A percentile compares a stretch with the other conserved stretches of the same genome.
Conservation (phyloP, 148 eudicot species). For the Rhododendron molle region DNA sequence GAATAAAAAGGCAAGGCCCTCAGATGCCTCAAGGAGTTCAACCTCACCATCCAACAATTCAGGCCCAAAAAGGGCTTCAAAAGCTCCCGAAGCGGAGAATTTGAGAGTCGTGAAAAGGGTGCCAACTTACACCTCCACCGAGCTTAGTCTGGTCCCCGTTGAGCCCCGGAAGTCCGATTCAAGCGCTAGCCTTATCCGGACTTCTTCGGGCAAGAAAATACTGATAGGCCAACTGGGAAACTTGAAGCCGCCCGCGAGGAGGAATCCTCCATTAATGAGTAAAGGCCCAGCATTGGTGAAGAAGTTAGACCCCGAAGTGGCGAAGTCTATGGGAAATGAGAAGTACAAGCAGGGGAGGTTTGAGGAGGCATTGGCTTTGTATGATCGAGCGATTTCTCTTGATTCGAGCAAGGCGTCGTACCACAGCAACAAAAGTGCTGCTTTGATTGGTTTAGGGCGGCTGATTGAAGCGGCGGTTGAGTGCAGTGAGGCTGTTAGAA, state of each 20-base stretch:
- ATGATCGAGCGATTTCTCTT: slow-evolving; percentile 48
- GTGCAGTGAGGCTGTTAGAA: slow-evolving; percentile 56
- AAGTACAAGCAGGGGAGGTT: slow-evolving; percentile 60
- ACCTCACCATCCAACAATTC: slow-evolving; percentile 28
- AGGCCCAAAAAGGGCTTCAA: slow-evolving; percentile 6
- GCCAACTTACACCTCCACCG: slow-evolving; percentile 24
- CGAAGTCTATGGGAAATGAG: slow-evolving; percentile 64
- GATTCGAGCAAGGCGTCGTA: slow-evolving; percentile 56
- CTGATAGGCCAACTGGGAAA: slow-evolving; percentile 41
- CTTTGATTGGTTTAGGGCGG: slow-evolving; percentile 59
- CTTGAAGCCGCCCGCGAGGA: slow-evolving; percentile 26
- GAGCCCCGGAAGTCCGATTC: slow-evolving; percentile 15
- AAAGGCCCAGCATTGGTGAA: slow-evolving; percentile 13
- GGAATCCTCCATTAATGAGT: neutral
- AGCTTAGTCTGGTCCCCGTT: slow-evolving; percentile 23
- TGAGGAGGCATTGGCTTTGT: slow-evolving; percentile 60
- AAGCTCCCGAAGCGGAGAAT: slow-evolving; percentile 16
- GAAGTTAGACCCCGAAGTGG: slow-evolving; percentile 43
- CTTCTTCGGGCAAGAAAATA: slow-evolving; percentile 47
- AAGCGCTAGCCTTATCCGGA: slow-evolving; percentile 11
- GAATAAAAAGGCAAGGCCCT: slow-evolving; percentile 14
- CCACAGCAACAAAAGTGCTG: slow-evolving; percentile 61
- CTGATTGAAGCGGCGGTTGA: slow-evolving; percentile 58
- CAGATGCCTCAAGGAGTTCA: slow-evolving; percentile 25
- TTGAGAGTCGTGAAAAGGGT: slow-evolving; percentile 13